Conservation (phyloP, 2,329 filamentous ascomycete species). For the Ampelomyces quisqualis region DNA sequence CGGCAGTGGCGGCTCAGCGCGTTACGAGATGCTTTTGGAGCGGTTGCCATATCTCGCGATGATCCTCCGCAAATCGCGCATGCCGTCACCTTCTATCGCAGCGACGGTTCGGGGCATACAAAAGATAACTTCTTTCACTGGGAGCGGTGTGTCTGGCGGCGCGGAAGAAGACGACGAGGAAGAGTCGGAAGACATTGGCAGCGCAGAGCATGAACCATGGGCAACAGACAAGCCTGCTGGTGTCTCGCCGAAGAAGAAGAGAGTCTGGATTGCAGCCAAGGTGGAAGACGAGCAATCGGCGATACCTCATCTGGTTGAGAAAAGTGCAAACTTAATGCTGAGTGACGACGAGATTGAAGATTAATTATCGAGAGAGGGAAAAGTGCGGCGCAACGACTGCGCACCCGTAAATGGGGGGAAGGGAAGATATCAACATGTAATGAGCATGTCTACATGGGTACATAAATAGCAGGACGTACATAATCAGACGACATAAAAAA, state of each 20-base stretch:
- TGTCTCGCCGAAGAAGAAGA: slow-evolving; percentile 26
- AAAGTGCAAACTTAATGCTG: slow-evolving; percentile 43
- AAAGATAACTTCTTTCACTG: slow-evolving; percentile 65
- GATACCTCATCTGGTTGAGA: slow-evolving; percentile 24
- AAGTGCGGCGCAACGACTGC: not conserved
- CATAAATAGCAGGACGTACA: too few species aligned
- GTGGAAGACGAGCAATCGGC: slow-evolving; percentile 23
- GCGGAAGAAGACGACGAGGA: slow-evolving; percentile 41
- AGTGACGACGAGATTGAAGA: slow-evolving; percentile 54
- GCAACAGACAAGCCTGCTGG: slow-evolving; percentile 45
- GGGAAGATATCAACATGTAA: too few species aligned
- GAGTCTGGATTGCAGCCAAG: slow-evolving; percentile 23
- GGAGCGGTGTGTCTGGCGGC: slow-evolving; percentile 8
- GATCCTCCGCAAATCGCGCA: slow-evolving; percentile 52
- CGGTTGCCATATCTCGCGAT: slow-evolving; percentile 80
- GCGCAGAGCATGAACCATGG: slow-evolving; percentile 43
- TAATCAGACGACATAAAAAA: too few species aligned
- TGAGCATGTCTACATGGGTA: too few species aligned
- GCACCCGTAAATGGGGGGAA: too few species aligned
- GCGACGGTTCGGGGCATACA: slow-evolving; percentile 60
- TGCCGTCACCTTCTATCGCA: slow-evolving; percentile 21
- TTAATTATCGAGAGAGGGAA: slow-evolving; percentile 10
- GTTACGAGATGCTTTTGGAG: slow-evolving; percentile 76
- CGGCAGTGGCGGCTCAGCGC: slow-evolving; percentile 63
- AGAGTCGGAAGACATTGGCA: slow-evolving; percentile 24